phyloP scores from a whole-genome alignment of 78 protist species.

The Dictyostelium purpureum region DNA sequence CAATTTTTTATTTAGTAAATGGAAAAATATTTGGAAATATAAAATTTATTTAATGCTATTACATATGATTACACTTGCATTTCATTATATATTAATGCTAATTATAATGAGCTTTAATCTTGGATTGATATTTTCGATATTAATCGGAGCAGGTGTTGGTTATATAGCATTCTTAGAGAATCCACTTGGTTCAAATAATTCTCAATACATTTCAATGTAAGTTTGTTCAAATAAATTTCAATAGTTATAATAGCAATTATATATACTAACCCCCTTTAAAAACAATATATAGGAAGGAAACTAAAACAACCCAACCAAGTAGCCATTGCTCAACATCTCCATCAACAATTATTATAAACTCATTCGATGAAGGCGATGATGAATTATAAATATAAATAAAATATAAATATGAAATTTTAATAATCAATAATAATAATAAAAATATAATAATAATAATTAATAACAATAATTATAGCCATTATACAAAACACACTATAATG shows the following conservation, averaged over 20 bases:
- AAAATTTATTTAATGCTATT: not conserved
- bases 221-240: not conserved
- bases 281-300: not conserved
- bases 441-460: too few relatives aligned
- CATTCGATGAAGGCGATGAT: not conserved
- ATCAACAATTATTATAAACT: not conserved
- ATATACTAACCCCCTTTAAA: too few relatives aligned
- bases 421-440: too few relatives aligned
- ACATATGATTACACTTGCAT: not conserved
- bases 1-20: not conserved
- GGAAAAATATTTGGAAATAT: constrained; percentile 17
- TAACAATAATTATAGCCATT: too few relatives aligned
- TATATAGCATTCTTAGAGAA: constrained; percentile 7
- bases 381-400: too few relatives aligned
- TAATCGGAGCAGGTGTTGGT: constrained; percentile 28
- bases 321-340: not conserved
- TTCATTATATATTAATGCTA: constrained; percentile 35
- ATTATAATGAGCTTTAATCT: constrained; percentile 38
- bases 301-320: not conserved
- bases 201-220: constrained; percentile 7
- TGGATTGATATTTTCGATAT: constrained; percentile 2
- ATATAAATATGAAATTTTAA: too few relatives aligned
- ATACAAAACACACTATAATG: too few relatives aligned
- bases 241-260: not conserved
- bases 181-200: not conserved